Evolutionary conservation across 805 yeast species (phyloP), one percentile per base, ranked within the genome.

Genomic region (Yamadazyma philogaea): DNA sequence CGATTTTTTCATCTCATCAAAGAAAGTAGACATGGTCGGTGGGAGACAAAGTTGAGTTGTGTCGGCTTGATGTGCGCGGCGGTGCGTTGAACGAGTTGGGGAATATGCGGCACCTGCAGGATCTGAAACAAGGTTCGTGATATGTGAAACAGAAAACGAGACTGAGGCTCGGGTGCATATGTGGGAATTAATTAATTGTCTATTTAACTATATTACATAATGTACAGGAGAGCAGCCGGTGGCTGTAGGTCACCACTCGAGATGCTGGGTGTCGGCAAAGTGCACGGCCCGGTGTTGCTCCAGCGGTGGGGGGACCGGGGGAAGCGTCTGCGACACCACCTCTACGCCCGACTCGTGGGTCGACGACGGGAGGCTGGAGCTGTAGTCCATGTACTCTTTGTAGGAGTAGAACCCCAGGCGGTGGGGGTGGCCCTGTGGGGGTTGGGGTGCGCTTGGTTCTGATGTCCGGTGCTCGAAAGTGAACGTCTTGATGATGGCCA

Each of bases 1-100:
- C 55, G 88, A 81, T 61, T 71, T 74, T 57, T 82, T 79, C 77
- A 82, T 77, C 51, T 79, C 79, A 66, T 87, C 95, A 57, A 88
- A 89, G 68, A 85, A 89, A 6, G 95, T 85, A 53, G 81, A 67
- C 86, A 81, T 77, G 32, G 43, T 68, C 44, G 17, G 22, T 37
- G 41, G 12, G 21, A n/a, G 28, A n/a, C 28, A n/a, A 24, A 4
- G 28, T 24, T 24, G 28, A 7, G 28, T 22, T 22, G 6, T 24
- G 28, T 11, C 10, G 12, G 4, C 3, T 24, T 24, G n/a, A n/a
- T n/a, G n/a, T n/a, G n/a, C n/a, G n/a, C n/a, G n/a, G n/a, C n/a
- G n/a, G n/a, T n/a, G n/a, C n/a, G n/a, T n/a, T n/a, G n/a, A n/a
- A n/a, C n/a, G n/a, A n/a, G n/a, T n/a, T n/a, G n/a, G n/a, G n/a